Evolutionary conservation across 441 rosid genomes (phyloP), one percentile per base, ranked within the genome.

Genomic region (Populus hybrid): DNA sequence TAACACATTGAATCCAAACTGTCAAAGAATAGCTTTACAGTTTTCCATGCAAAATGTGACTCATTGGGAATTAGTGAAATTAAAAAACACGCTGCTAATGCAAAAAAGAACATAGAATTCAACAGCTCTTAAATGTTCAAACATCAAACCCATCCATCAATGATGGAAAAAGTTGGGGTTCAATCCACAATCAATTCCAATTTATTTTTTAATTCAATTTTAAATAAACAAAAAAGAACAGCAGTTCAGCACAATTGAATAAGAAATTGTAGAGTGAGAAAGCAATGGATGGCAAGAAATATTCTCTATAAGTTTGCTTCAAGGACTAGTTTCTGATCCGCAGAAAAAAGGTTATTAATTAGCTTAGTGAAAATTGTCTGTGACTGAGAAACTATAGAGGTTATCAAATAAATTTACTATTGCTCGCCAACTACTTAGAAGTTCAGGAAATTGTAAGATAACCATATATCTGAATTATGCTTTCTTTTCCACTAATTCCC

Each of bases 1-100:
- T 95, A 73, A 73, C 59, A 84, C 61, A 80, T 63, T 67, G 69
- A 65, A 84, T 85, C 72, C 64, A 77, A 76, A 73, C 6, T 40
- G 73, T 85, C 71, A 78, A 80, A 74, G 59, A 50, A 50, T 50
- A 50, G 59, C 59, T 16, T 14, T 50, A 68, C n/a, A 35, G 42
- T 34, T 32, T 68, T n/a, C 59, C 59, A 14, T 50, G 59, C 59
- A 50, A 5, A 50, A 50, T 50, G 59, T 50, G n/a, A 50, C 8
- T 50, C 8, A 50, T 50, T 1, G n/a, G 59, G 59, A 16, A 12
- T 46, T 46, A 5, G 20, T 50, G n/a, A 50, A 16, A 46, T 16
- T 50, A 50, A 16, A 16, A 50, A 50, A 16, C 59, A 50, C 10
- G 28, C 18, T 34, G 8, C 72, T 65, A 23, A 70, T 78, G 78